A percentile compares a stretch with the other conserved stretches of the same genome.
Conservation (phyloP, 2,329 filamentous ascomycete genomes). For the Capronia epimyces region DNA sequence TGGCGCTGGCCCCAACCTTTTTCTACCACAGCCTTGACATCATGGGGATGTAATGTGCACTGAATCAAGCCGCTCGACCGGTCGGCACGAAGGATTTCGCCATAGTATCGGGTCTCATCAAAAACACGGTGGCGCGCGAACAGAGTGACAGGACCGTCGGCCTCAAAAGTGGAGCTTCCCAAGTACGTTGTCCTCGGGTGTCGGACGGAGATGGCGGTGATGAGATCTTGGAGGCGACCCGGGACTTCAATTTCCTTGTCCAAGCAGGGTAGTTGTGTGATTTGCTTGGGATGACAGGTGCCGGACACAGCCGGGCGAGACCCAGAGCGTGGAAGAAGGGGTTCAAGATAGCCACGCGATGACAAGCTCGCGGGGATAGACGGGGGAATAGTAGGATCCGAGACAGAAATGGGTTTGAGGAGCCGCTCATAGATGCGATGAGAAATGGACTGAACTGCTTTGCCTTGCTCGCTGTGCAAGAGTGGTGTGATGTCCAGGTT, state of each 20-base stretch:
- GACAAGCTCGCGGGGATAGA: background rate
- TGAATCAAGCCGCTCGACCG: constrained; percentile 14
- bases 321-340: constrained; percentile 13
- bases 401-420: constrained; percentile 13
- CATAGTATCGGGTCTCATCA: constrained; percentile 21
- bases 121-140: constrained; percentile 21
- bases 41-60: constrained; percentile 61
- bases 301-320: constrained; percentile 16
- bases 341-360: constrained; percentile 21
- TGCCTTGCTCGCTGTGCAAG: constrained; percentile 14
- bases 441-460: background rate
- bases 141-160: constrained; percentile 12
- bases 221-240: constrained; percentile 13
- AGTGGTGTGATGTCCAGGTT: constrained; percentile 13
- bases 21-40: constrained; percentile 65
- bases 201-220: constrained; percentile 6
- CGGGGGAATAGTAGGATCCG: constrained; percentile 14
- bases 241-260: constrained; percentile 11
- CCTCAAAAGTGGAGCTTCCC: constrained; percentile 23
- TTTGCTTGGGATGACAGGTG: constrained; percentile 11
- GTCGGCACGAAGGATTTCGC: constrained; percentile 19
- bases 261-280: constrained; percentile 10
- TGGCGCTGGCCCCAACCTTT: constrained; percentile 73
- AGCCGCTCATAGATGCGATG: constrained; percentile 6
- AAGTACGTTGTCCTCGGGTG: constrained; percentile 19